These are phyloP conservation scores for Apodospora peruviana DNA, from an alignment of 495 filamentous ascomycete species.

Conservation along the genomic window DNA sequence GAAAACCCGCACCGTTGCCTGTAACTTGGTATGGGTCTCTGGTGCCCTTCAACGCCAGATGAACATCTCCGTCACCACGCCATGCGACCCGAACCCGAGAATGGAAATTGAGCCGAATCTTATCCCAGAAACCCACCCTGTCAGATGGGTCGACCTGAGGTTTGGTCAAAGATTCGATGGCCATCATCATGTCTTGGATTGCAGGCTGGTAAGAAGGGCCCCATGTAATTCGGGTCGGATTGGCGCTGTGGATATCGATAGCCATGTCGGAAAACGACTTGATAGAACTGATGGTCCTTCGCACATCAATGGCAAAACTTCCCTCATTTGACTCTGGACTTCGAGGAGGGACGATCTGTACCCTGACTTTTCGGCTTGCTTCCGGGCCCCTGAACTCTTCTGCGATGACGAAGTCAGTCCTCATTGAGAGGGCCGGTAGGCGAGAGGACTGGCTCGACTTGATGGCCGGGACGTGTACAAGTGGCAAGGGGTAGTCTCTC, in stretches of 20 bases:
- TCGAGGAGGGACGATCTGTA: constrained; percentile 76
- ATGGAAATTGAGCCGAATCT: constrained; percentile 91
- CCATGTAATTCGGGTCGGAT: constrained; percentile 92
- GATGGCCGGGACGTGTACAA: constrained; percentile 83
- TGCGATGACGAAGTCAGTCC: constrained; percentile 92
- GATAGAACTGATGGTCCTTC: constrained; percentile 85
- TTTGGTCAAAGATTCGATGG: constrained; percentile 95
- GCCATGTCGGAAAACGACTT: constrained; percentile 94
- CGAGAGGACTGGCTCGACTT: constrained; percentile 73
- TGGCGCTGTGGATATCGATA: constrained; percentile 85
- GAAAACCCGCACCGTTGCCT: constrained; percentile 85
- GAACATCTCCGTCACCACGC: constrained; percentile 94
- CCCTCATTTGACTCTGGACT: constrained; percentile 44
- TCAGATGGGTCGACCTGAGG: constrained; percentile 91
- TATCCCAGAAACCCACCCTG: constrained; percentile 96
- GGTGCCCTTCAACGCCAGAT: constrained; percentile 86
- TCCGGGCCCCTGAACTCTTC: constrained; percentile 80
- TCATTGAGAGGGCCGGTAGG: constrained; percentile 74
- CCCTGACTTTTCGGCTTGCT: constrained; percentile 70
- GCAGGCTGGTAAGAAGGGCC: constrained; percentile 95
- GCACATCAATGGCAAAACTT: constrained; percentile 77
- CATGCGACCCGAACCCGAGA: constrained; percentile 84
- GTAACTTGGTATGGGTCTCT: constrained; percentile 92
- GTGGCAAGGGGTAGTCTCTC: constrained; percentile 87
- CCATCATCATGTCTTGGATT: constrained; percentile 99